Base-by-base conservation (phyloP, 805 yeast genomes). In the Debaryomyces hansenii region DNA sequence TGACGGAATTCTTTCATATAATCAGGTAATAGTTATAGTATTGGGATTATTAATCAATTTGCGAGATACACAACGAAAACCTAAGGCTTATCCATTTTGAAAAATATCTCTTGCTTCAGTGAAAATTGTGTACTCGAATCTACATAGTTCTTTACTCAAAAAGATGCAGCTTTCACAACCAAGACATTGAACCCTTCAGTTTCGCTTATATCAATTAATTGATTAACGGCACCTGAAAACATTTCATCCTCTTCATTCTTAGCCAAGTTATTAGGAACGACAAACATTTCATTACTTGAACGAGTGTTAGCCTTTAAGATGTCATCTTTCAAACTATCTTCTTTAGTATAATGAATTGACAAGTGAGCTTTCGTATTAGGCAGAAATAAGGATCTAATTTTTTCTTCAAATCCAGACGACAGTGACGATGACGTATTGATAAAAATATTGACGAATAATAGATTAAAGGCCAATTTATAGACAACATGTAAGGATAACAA, bases 401-500 rank as follows among this genome's bases (percentile, higher is more conserved):
- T 52, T 12, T 43, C 47, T 10, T 52, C 55, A 46, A 58, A 52
- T 8, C 52, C 57, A 9, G 39, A 43, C 28, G 59, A 42, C 18
- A 50, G 38, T 11, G 56, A 44, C 4, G 57, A 42, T 12, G 47
- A 40, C 1, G 55, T 39, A 20, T 49, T 53, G 8, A 64, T 54
- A 37, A 52, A 62, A 20, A 65, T 45, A 37, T 60, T 63, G 2
- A 66, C 48, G 10, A 39, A 33, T 0, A 48, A 16, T 6, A 54
- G 41, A 8, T 46, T 46, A 21, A 50, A 50, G 4, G 54, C 45
- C 38, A 69, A 50, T 39, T 56, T 60, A 34, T 52, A 54, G 27
- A 59, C 59, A 38, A 65, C 44, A 42, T 65, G 62, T 10, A 70
- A 48, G 1, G 68, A 57, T 35, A 70, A 60, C 37, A 69, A 56